Evolutionary conservation across 1,284 basidiomycete species (phyloP).

Genomic region (Sanguinoderma infundibulare): DNA sequence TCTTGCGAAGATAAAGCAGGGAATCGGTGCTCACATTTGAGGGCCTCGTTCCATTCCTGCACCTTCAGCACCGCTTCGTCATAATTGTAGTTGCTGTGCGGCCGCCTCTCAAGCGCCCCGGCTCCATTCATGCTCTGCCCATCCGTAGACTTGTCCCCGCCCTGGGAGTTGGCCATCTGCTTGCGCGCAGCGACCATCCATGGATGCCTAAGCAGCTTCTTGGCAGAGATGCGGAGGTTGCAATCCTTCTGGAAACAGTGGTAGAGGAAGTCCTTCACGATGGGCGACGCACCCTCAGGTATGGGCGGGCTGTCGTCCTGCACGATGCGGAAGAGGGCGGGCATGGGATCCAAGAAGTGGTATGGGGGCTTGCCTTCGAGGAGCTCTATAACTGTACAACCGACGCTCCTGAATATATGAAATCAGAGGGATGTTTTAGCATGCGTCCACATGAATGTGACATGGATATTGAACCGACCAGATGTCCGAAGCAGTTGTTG

Average conservation of each 20-base stretch:
- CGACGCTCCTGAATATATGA: constrained; percentile 74
- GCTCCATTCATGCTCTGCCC: constrained; percentile 8
- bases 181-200: constrained; percentile 93
- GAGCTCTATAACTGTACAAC: constrained; percentile 96
- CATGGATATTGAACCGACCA: constrained; percentile 58
- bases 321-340: constrained; percentile 96
- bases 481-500: constrained; percentile 95
- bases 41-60: constrained; percentile 97
- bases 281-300: constrained; percentile 91
- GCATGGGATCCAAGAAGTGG: constrained; percentile 96
- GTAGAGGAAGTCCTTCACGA: constrained; percentile 95
- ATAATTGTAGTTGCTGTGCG: constrained; percentile 80
- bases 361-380: constrained; percentile 97
- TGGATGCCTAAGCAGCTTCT: constrained; percentile 90
- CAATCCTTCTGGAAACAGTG: constrained; percentile 99
- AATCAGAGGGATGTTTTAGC: not conserved
- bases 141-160: constrained; percentile 43
- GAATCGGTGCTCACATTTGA: constrained; percentile 74
- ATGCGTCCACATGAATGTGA: not conserved
- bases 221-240: constrained; percentile 92
- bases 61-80: constrained; percentile 95
- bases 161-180: constrained; percentile 59
- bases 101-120: constrained; percentile 49
- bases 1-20: constrained; percentile 8
- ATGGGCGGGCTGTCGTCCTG: constrained; percentile 97